Base-by-base conservation (phyloP, 2,329 filamentous ascomycete species). In the Neofusicoccum sp. region DNA sequence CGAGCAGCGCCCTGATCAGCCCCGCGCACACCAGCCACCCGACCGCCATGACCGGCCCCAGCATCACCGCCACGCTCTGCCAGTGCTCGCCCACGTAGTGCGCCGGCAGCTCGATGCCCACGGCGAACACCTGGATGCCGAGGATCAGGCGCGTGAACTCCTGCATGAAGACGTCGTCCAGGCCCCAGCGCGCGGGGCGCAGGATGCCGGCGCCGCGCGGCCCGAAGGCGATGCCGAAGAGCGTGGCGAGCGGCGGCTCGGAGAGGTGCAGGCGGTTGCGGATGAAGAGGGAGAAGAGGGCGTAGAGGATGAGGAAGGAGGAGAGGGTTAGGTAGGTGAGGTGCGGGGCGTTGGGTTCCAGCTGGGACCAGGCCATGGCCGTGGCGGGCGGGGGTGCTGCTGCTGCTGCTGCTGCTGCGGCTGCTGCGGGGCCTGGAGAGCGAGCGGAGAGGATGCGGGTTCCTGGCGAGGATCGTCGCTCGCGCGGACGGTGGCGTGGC, bases 21-120 rank as follows among this genome's bases (percentile, higher is more conserved):
- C 75, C 62, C 2, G 80, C 75, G 61, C 79, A 80, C 24, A 82
- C 71, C 24, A 80, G 64, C 78, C 78, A 80, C 48, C 79, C 75
- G 53, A 78, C 78, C 0, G 75, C 70, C 81, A 84, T 84, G 57
- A 83, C 79, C 0, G 80, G 80, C 0, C 80, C 80, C 1, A 84
- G 72, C 40, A 84, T 68, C 62, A 82, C 74, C 6, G 72, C 71
- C 4, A 84, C 67, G 33, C 79, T 83, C 58, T 74, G 80, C 71
- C 83, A 84, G 65, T 84, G 80, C 61, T 76, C 75, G 26, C 71
- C 73, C 62, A 83, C 78, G 67, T 82, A 84, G 63, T 69, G 68
- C 34, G 74, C 71, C 4, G 78, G 77, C 2, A 75, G 69, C 49
- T 75, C 73, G 11, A 75, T 65, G 24, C 73, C 72, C 33, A 74